Base-by-base conservation (phyloP, 2,329 filamentous ascomycete species). In the Phoma sp. region DNA sequence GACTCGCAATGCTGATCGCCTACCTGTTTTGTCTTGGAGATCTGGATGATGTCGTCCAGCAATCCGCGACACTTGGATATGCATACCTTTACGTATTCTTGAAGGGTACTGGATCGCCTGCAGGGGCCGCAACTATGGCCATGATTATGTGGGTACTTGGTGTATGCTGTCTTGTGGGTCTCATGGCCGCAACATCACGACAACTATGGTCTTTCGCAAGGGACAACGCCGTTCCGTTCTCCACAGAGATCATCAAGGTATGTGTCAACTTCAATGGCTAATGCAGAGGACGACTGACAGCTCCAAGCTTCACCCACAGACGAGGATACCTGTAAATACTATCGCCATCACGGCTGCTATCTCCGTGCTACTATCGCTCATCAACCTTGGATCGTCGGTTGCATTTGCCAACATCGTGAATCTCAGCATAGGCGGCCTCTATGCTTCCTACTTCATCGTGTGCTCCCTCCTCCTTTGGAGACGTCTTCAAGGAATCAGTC, bases 81-180 rank as follows among this genome's bases (percentile, higher is more conserved):
- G 61, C 62, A 3, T 64, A 55, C 35, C 79, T 82, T 0, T 79
- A 82, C 2, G 52, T 80, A 38, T 80, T 83, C 50, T 37, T 30
- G 1, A 36, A 55, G 7, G 61, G 55, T 25, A 49, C 57, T 1
- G 32, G 35, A 9, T 65, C 62, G 9, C 38, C 18, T 4, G 37
- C 52, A 25, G 75, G 75, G 2, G 76, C 79, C 4, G 78, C 75
- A 14, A 73, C 76, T 8, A 78, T 83, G 68, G 71, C 55, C 7
- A 36, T 52, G n/a, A 10, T 35, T n/a, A 35, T 62, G 18, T 38
- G 55, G 25, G 55, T 66, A 32, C 66, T 72, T 52, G 57, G 64
- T 14, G 64, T 73, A 58, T 65, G 52, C 37, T 64, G 67, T 8
- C 65, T 64, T 2, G 55, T 73, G 35, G 69, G 64, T 25, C 57